Evolutionary conservation across 495 filamentous ascomycete species (phyloP), one percentile per base, ranked within the genome.

Genomic region (Tirmania nivea): DNA sequence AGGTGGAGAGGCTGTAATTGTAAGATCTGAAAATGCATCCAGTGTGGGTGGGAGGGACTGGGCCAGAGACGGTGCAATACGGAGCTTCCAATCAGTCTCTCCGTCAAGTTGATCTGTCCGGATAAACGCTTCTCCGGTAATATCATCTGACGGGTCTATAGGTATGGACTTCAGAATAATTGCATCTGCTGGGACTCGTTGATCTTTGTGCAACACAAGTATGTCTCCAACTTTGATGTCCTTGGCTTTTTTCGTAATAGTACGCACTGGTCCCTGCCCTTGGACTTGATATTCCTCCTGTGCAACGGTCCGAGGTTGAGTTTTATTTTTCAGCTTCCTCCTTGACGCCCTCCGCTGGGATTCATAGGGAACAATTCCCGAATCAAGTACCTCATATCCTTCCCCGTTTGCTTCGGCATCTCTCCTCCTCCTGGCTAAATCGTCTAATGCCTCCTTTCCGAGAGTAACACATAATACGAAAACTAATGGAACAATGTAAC

Each of bases 11-110:
- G 84, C 92, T 4, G 79, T 81, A 54, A 99, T 73, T 39, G 76
- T 77, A 11, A 96, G 70, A 47, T 80, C 75, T 6, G 78, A 74
- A 57, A 92, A 78, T 54, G 87, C 81, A 17, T 70, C 71, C 20
- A 50, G 8, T 45, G 39, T 45, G 2, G 78, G 65, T 5, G 79
- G 62, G 7, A 96, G 70, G 37, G 67, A 69, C 59, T 99, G 92
- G 0, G 87, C 87, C 11, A 94, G 64, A 0, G 82, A 74, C 8
- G 88, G 87, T 2, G 89, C 86, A 3, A 96, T 65, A 5, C 92
- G 79, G 36, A 99, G 72, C 67, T 99, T 99, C 92, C 92, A 99
- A 60, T 99, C 92, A 8, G 92, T 99, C 68, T 99, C 92, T 54
- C 92, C 92, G 59, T 99, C 92, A 10, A 99, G 74, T 64, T 99